Evolutionary conservation across 495 filamentous ascomycete species (phyloP).

Genomic region (Glutinoglossum americanum): DNA sequence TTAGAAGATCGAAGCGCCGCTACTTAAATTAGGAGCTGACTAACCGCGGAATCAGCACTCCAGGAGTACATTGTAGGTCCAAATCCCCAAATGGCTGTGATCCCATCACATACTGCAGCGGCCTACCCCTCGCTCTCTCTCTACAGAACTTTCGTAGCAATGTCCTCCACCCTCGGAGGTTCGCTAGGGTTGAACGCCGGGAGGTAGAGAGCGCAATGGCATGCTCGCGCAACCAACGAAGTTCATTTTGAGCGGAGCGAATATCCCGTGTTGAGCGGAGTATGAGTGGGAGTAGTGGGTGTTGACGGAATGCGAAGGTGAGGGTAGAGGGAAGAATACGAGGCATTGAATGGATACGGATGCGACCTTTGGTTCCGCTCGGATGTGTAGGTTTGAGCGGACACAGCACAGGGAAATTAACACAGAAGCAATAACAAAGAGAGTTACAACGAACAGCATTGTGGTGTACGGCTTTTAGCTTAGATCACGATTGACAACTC

Average conservation of each 20-base stretch:
- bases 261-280: slow-evolving; percentile 49
- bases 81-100: slow-evolving; percentile 72
- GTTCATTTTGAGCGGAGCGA: slow-evolving; percentile 45
- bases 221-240: slow-evolving; percentile 68
- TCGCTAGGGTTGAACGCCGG: not conserved
- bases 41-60: slow-evolving; percentile 71
- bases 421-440: too few relatives aligned
- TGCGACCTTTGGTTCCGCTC: too few relatives aligned
- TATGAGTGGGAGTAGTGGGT: slow-evolving; percentile 40
- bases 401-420: too few relatives aligned
- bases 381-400: too few relatives aligned
- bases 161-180: slow-evolving; percentile 3
- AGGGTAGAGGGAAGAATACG: slow-evolving; percentile 43
- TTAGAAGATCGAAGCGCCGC: not conserved
- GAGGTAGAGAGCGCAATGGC: slow-evolving; percentile 13
- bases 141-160: slow-evolving; percentile 19
- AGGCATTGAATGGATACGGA: slow-evolving; percentile 36
- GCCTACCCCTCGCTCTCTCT: slow-evolving; percentile 39
- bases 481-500: too few relatives aligned
- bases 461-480: too few relatives aligned
- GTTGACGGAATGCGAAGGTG: slow-evolving; percentile 28
- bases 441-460: too few relatives aligned
- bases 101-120: slow-evolving; percentile 78
- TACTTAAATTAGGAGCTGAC: not conserved
- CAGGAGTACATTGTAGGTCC: slow-evolving; percentile 50